phyloP scores from a whole-genome alignment of 495 filamentous ascomycete species.

The Aspergillus bertholletiae region DNA sequence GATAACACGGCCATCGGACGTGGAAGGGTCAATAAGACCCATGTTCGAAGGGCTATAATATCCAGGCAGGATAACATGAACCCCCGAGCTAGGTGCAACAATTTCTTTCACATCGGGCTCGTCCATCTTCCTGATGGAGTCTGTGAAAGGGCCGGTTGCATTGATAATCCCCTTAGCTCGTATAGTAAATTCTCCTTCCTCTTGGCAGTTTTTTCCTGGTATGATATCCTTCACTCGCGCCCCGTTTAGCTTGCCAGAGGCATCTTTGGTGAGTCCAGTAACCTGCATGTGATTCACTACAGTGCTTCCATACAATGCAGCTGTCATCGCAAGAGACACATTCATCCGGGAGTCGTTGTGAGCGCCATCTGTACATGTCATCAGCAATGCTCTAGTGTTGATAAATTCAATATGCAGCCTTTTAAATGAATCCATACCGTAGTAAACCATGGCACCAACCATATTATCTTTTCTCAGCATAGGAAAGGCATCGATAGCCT shows the following conservation, averaged over 20 bases:
- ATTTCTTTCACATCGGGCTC: conserved; percentile 73
- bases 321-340: conserved; percentile 92
- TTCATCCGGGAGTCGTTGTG: conserved; percentile 99
- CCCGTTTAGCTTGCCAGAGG: conserved; percentile 72
- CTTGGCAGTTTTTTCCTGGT: conserved; percentile 51
- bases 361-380: conserved; percentile 63
- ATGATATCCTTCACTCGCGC: conserved; percentile 76
- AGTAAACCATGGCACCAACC: conserved; percentile 92
- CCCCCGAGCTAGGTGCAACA: conserved; percentile 88
- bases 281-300: conserved; percentile 94
- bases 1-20: conserved; percentile 94
- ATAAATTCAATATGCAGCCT: background rate
- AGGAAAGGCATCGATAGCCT: conserved; percentile 94
- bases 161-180: conserved; percentile 92
- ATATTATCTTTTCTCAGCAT: conserved; percentile 89
- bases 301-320: conserved; percentile 87
- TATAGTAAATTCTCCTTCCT: conserved; percentile 63
- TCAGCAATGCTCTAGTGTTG: conserved; percentile 12
- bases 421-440: conserved; percentile 48
- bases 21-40: conserved; percentile 92
- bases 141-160: conserved; percentile 94
- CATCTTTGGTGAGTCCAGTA: conserved; percentile 76
- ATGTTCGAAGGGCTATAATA: conserved; percentile 95
- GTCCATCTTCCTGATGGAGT: conserved; percentile 90
- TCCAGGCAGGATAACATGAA: conserved; percentile 91